Base-by-base conservation (phyloP, 306 rosid species). In the Urtica urens region DNA sequence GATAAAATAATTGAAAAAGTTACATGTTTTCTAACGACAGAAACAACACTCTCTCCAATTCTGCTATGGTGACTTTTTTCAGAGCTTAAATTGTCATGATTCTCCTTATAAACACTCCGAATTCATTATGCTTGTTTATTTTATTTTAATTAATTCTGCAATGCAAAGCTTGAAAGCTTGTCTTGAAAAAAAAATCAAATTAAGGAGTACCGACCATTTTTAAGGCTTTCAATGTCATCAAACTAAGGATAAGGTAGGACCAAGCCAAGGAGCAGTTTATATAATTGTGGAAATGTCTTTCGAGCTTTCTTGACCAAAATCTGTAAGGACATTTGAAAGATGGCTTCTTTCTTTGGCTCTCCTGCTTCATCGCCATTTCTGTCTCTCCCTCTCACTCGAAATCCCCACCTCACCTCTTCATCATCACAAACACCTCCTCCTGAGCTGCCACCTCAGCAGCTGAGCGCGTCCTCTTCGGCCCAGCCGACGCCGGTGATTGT, bases 331-430 rank as follows among this genome's bases (percentile, higher is more conserved):
- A 49, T 41, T 46, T 28, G 34, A n/a, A 67, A 37, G 55, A 81
- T 85, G 95, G 95, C 99, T 49, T 44, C 99, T 27, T 63, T 77
- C 70, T 81, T 76, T 50, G 75, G 78, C 49, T 77, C 93, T 23
- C 71, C 82, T 9, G n/a, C n/a, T n/a, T 35, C 40, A 1, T 14
- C 40, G 11, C 60, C 92, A 59, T 45, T 77, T 73, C 63, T 79
- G 63, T 75, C 92, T 56, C 82, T 72, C 53, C 83, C 81, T 10
- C 54, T 58, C 8, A 55, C 80, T n/a, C 77, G 86, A 73, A 71
- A 74, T 54, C 78, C 53, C 57, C 86, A 66, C 49, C 51, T 79
- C 9, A 65, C 78, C 19, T 69, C 87, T 28, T 72, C 90, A 23
- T 62, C 94, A 58, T 85, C 71, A 52, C 59, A 72, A 8, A 84